These are phyloP conservation scores for Oryza punctata DNA, from an alignment of 176 grass and related monocot species.

Conservation along the genomic window DNA sequence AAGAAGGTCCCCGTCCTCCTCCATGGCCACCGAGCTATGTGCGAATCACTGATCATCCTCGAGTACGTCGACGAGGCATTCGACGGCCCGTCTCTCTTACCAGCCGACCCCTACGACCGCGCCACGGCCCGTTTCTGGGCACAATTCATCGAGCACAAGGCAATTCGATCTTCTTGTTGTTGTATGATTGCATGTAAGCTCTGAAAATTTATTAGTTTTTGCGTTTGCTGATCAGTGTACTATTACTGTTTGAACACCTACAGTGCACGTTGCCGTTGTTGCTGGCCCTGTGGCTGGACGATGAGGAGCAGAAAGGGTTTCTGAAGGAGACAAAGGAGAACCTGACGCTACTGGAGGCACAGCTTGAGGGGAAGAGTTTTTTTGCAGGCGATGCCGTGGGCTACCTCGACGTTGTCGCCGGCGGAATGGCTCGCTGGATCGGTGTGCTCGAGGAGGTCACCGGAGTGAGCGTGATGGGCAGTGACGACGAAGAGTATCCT, in stretches of 20 bases:
- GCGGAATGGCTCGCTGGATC: conserved; percentile 36
- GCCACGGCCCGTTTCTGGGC: conserved; percentile 46
- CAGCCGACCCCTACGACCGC: conserved; percentile 7
- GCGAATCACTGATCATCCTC: conserved; percentile 50
- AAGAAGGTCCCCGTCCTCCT: conserved; percentile 60
- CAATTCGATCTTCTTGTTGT: not conserved
- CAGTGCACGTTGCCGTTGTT: conserved; percentile 16
- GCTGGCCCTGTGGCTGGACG: conserved; percentile 46
- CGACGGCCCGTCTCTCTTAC: conserved; percentile 2
- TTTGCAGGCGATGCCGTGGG: conserved; percentile 57
- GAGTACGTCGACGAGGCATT: conserved; percentile 63
- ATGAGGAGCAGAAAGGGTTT: conserved; percentile 27
- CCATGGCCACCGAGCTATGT: conserved; percentile 29
- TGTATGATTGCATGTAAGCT: not conserved
- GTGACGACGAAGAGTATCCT: conserved; percentile 35
- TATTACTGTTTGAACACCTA: not conserved
- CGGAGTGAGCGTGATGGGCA: conserved; percentile 23
- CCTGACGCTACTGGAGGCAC: conserved; percentile 37
- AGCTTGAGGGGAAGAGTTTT: conserved; percentile 51
- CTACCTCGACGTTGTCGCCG: conserved; percentile 32
- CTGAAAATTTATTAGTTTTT: not conserved
- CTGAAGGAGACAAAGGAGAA: conserved; percentile 43
- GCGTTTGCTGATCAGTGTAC: not conserved
- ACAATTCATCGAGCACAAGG: conserved; percentile 53
- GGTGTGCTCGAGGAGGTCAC: conserved; percentile 38